Base-by-base conservation (phyloP, 176 grass and related monocot genomes). In the Phyllostachys edulis region DNA sequence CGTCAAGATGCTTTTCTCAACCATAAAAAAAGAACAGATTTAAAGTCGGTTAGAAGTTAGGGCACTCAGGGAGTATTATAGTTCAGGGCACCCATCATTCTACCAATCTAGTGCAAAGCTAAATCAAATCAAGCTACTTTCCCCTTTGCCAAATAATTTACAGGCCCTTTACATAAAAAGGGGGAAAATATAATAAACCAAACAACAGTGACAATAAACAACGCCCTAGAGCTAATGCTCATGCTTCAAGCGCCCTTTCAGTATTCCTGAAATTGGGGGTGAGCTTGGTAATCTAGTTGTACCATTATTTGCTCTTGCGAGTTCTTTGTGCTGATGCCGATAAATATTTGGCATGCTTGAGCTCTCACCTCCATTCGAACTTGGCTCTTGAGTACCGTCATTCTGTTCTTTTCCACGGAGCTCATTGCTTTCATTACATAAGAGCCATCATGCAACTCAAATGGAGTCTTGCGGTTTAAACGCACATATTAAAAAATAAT, bases 371-470 rank as follows among this genome's bases (percentile, higher is more conserved):
- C 77, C 83, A 84, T 86, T 90, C 42, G 93, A 81, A 70, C 24
- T 76, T 13, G 77, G 75, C 24, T 82, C 91, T 44, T 77, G 69
- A 57, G 70, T 41, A 36, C 29, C 54, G 0, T 51, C 86, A 76
- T 73, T 80, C 50, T 90, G 78, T 85, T 91, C 88, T 68, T 61
- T 83, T 85, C 92, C 91, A 67, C 65, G 5, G 91, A 89, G 71
- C 80, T 85, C 88, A 99, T 94, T 84, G 89, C 97, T 91, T 99
- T 99, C 14, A 99, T 82, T 29, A 99, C 93, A 49, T 87, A 94
- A 0, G 91, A 92, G 85, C 96, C 97, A 75, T 99, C 97, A 68
- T 96, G 97, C 65, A 99, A 86, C 86, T 99, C 91, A 62, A 99
- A 99, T 24, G 97, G 97, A 13, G 97, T 99, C 46, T 93, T 99